Evolutionary conservation across 1,139 yeast species (phyloP).

Genomic region (Yamadazyma triangularis): DNA sequence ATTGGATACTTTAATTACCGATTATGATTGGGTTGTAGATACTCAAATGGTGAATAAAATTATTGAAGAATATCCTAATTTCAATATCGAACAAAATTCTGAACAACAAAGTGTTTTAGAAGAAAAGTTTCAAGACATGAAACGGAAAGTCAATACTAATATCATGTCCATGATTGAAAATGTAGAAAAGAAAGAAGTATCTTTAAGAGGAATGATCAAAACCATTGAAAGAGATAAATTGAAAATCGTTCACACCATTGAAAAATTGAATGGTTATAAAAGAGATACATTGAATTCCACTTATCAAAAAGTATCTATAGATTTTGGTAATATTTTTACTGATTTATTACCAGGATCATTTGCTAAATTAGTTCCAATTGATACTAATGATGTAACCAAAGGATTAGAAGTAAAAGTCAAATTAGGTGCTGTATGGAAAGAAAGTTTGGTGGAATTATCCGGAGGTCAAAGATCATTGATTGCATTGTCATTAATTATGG

Average conservation of each 20-base stretch:
- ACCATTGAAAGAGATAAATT: constrained; percentile 88
- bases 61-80: constrained; percentile 55
- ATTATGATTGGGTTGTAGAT: constrained; percentile 74
- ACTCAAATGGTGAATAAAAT: constrained; percentile 50
- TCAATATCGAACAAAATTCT: constrained; percentile 60
- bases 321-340: constrained; percentile 89
- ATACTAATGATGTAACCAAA: constrained; percentile 75
- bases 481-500: constrained; percentile 86
- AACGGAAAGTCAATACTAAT: constrained; percentile 77
- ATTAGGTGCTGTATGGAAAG: constrained; percentile 93
- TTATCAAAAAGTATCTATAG: constrained; percentile 78
- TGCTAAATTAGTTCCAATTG: constrained; percentile 83
- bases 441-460: constrained; percentile 87
- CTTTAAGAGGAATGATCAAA: constrained; percentile 74
- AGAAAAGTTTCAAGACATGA: constrained; percentile 69
- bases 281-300: constrained; percentile 79
- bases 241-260: constrained; percentile 85
- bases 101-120: constrained; percentile 53
- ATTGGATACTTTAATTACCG: constrained; percentile 47
- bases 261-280: constrained; percentile 83
- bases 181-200: constrained; percentile 81
- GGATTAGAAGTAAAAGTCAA: constrained; percentile 92
- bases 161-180: constrained; percentile 94
- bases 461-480: constrained; percentile 97
- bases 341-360: constrained; percentile 87